phyloP scores from a whole-genome alignment of 2,329 filamentous ascomycete genomes.

The Cordyceps tenuipes region DNA sequence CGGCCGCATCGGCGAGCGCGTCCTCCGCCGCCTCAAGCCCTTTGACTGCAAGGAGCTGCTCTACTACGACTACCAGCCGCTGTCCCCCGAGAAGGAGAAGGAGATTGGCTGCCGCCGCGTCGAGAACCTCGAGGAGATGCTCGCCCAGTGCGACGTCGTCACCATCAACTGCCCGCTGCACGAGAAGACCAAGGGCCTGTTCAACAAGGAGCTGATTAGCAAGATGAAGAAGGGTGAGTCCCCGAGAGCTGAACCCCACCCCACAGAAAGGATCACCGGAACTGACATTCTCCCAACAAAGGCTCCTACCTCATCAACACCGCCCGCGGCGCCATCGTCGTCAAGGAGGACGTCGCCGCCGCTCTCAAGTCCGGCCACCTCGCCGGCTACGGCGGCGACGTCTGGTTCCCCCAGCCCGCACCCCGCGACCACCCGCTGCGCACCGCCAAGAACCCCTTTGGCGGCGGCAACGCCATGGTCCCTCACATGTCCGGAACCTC shows the following conservation, averaged over 20 bases:
- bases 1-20: slow-evolving; percentile 95
- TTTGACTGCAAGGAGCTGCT: slow-evolving; percentile 99
- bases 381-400: slow-evolving; percentile 78
- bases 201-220: slow-evolving; percentile 96
- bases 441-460: slow-evolving; percentile 87
- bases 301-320: slow-evolving; percentile 98
- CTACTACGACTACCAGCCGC: slow-evolving; percentile 99
- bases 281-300: slow-evolving; percentile 34
- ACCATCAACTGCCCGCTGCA: slow-evolving; percentile 99
- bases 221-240: slow-evolving; percentile 93
- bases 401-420: slow-evolving; percentile 97
- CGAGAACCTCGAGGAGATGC: slow-evolving; percentile 82
- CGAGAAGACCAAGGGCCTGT: slow-evolving; percentile 92
- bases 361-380: slow-evolving; percentile 89
- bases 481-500: slow-evolving; percentile 98
- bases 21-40: slow-evolving; percentile 87
- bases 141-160: slow-evolving; percentile 90
- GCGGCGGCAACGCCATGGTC: slow-evolving; percentile 97
- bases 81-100: slow-evolving; percentile 75
- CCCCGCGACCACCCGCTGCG: slow-evolving; percentile 89
- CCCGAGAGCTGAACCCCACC: neutral
- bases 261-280: too few species aligned
- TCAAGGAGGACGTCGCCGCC: slow-evolving; percentile 96
- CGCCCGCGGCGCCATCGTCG: slow-evolving; percentile 94
- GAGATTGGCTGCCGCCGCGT: slow-evolving; percentile 94